These are phyloP conservation scores for Phytophthora nicotianae DNA, from an alignment of 352 stramenopile species.

Conservation along the genomic window DNA sequence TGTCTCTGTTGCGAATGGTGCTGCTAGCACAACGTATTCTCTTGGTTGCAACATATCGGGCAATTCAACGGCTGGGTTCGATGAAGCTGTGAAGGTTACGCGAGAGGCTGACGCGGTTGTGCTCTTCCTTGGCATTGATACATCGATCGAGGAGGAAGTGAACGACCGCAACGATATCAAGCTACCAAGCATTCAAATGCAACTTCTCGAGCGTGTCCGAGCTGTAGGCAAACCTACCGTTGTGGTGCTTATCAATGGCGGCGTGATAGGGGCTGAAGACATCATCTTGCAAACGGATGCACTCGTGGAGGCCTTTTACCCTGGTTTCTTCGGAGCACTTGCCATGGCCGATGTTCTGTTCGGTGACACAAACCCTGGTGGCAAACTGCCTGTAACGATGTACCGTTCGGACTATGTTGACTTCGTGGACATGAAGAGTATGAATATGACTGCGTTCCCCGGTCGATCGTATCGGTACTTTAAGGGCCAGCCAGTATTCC, in stretches of 20 bases:
- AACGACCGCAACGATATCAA: conserved; percentile 67
- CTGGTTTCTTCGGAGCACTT: conserved; percentile 69
- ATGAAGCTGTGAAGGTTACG: conserved; percentile 38
- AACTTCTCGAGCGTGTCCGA: conserved; percentile 67
- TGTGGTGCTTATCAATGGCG: conserved; percentile 88
- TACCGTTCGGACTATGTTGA: conserved; percentile 75
- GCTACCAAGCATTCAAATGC: conserved; percentile 66
- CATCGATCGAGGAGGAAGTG: conserved; percentile 68
- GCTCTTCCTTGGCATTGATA: conserved; percentile 81
- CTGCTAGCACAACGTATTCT: conserved; percentile 36
- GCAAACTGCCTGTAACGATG: conserved; percentile 87
- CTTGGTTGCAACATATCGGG: conserved; percentile 58
- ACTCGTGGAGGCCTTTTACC: conserved; percentile 78
- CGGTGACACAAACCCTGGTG: conserved; percentile 75
- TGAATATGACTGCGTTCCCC: conserved; percentile 86
- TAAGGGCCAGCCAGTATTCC: conserved; percentile 81
- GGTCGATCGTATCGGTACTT: conserved; percentile 91
- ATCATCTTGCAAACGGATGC: conserved; percentile 58
- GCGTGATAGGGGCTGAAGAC: conserved; percentile 74
- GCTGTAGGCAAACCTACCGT: conserved; percentile 61
- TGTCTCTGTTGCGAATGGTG: conserved; percentile 41
- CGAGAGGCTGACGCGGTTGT: conserved; percentile 55
- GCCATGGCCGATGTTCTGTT: conserved; percentile 85
- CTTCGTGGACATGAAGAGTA: conserved; percentile 76
- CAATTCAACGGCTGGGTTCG: conserved; percentile 51